Percentiles rank a stretch among this genome's conserved stretches.
Evolutionary conservation across 2,329 filamentous ascomycete genomes (phyloP).

Genomic region (Penicillium corylophilum): DNA sequence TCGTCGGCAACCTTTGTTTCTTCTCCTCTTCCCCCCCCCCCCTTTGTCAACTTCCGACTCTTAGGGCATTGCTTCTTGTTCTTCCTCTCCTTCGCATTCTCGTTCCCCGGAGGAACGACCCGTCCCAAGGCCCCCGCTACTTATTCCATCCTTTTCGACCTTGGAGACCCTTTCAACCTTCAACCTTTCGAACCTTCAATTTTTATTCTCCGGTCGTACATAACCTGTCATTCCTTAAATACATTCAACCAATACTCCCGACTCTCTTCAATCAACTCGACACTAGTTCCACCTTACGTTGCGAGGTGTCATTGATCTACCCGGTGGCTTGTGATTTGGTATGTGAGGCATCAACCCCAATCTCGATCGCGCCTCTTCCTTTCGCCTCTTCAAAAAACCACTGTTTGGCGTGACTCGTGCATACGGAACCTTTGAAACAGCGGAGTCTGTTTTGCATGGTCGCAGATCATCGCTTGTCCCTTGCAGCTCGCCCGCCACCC

Average conservation of each 20-base stretch:
- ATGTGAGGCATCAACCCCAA: conserved; percentile 10
- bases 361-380: not conserved
- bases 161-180: not conserved
- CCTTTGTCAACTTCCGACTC: conserved; percentile 8
- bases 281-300: not conserved
- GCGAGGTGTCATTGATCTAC: conserved; percentile 2
- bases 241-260: not conserved
- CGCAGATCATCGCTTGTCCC: conserved; percentile 30
- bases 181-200: not conserved
- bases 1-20: conserved; percentile 7
- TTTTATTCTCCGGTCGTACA: conserved; percentile 1
- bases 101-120: conserved; percentile 44
- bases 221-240: conserved; percentile 4
- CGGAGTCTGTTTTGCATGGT: conserved; percentile 13
- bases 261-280: not conserved
- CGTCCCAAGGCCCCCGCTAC: conserved; percentile 15
- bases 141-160: not conserved
- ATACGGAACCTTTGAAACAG: conserved; percentile 5
- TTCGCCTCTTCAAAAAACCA: not conserved
- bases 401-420: conserved; percentile 8
- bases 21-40: conserved; percentile 10
- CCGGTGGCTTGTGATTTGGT: conserved; percentile 10
- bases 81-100: conserved; percentile 11
- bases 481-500: conserved; percentile 20
- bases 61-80: not conserved